phyloP scores from a whole-genome alignment of 78 protist species.

The Dictyostelium firmibasis region DNA sequence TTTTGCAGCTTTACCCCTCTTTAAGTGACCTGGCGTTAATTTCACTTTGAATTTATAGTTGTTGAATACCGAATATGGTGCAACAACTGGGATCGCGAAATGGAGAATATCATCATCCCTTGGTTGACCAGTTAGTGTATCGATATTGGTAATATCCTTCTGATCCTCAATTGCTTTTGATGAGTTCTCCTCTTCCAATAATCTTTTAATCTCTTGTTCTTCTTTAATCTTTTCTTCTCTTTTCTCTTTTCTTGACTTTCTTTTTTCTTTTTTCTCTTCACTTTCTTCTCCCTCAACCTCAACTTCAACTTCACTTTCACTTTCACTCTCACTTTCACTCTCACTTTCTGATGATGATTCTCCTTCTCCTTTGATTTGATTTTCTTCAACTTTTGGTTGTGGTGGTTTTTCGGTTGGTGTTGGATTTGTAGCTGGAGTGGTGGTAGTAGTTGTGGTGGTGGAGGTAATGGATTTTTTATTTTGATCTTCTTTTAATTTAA shows the following conservation, averaged over 20 bases:
- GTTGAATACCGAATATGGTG: constrained; percentile 82
- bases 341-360: constrained; percentile 25
- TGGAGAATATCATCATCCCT: constrained; percentile 83
- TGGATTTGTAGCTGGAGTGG: not conserved
- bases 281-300: constrained; percentile 12
- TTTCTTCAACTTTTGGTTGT: not conserved
- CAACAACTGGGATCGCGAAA: constrained; percentile 92
- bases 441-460: not conserved
- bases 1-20: constrained; percentile 89
- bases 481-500: constrained; percentile 26
- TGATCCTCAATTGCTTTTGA: constrained; percentile 23
- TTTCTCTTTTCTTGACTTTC: constrained; percentile 61
- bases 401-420: not conserved
- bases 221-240: constrained; percentile 68
- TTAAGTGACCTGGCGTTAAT: constrained; percentile 90
- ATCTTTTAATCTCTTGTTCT: constrained; percentile 59
- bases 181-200: constrained; percentile 50
- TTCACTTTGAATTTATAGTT: constrained; percentile 89
- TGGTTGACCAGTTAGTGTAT: constrained; percentile 83
- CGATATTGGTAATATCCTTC: constrained; percentile 57
- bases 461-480: not conserved
- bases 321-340: not conserved
- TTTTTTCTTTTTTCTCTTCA: constrained; percentile 31
- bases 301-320: not conserved
- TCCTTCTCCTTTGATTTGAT: not conserved